These are phyloP conservation scores for Globisporangium spiculum DNA, from an alignment of 352 stramenopile species.

Conservation along the genomic window DNA sequence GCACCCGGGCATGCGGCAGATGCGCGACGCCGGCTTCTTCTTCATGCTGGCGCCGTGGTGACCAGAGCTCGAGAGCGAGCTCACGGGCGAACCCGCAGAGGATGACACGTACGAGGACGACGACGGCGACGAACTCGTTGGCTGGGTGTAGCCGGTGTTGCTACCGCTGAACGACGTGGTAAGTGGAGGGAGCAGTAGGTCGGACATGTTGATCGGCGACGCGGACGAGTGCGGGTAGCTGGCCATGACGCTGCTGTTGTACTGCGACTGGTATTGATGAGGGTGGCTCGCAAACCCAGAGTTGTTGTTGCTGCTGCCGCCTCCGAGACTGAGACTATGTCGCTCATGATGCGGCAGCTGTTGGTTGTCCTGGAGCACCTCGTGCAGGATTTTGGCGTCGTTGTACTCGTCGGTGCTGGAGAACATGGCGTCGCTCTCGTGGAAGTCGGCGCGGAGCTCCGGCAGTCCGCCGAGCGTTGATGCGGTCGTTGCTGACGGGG, in stretches of 20 bases:
- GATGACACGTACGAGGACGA: slow-evolving; percentile 12
- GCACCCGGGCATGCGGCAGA: slow-evolving; percentile 73
- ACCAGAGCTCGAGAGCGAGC: not conserved
- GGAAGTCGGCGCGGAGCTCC: slow-evolving; percentile 4
- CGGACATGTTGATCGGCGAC: not conserved
- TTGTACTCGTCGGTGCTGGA: slow-evolving; percentile 10
- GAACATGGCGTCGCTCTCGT: not conserved
- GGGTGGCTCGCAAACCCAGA: not conserved
- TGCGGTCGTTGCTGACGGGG: not conserved
- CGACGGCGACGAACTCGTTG: slow-evolving; percentile 1
- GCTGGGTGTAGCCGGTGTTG: too few relatives aligned
- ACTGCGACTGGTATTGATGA: not conserved
- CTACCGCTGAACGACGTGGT: slow-evolving; percentile 6
- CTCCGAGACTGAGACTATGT: not conserved
- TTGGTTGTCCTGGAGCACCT: slow-evolving; percentile 18
- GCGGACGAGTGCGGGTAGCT: not conserved
- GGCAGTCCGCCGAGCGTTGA: not conserved
- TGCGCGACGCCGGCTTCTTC: slow-evolving; percentile 60
- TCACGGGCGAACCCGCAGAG: slow-evolving; percentile 8
- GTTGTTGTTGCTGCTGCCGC: not conserved
- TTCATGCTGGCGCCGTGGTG: slow-evolving; percentile 7
- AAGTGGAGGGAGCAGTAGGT: not conserved
- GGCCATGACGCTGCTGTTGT: not conserved
- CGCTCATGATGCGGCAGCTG: not conserved
- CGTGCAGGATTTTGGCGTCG: slow-evolving; percentile 18